phyloP scores from a whole-genome alignment of 2,329 filamentous ascomycete species.

The Nemania serpens region DNA sequence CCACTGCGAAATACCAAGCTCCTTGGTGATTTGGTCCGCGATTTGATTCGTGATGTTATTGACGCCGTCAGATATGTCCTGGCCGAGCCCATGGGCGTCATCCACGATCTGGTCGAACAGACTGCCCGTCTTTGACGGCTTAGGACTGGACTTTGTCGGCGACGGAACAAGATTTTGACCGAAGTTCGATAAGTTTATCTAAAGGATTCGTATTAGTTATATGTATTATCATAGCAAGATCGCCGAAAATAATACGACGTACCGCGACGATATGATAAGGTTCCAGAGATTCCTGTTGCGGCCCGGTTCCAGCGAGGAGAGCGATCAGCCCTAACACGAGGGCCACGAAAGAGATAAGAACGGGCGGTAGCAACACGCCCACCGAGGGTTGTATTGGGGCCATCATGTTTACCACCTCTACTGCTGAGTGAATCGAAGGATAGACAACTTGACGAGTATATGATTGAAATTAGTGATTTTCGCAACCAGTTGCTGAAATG shows the following conservation, averaged over 20 bases:
- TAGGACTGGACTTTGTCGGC: slow-evolving; percentile 32
- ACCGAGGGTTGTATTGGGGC: slow-evolving; percentile 24
- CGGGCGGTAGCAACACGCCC: slow-evolving; percentile 37
- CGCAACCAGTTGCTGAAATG: slow-evolving; percentile 20
- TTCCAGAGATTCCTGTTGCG: slow-evolving; percentile 43
- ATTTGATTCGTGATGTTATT: slow-evolving; percentile 48
- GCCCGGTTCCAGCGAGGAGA: slow-evolving; percentile 46
- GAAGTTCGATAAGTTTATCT: slow-evolving; percentile 50
- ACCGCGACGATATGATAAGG: slow-evolving; percentile 47
- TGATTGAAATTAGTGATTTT: slow-evolving; percentile 5
- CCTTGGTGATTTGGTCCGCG: slow-evolving; percentile 47
- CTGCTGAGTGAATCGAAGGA: slow-evolving; percentile 6
- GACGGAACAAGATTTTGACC: slow-evolving; percentile 45
- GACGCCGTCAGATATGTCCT: slow-evolving; percentile 45
- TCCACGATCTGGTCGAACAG: slow-evolving; percentile 34
- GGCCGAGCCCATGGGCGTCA: slow-evolving; percentile 37
- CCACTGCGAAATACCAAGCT: slow-evolving; percentile 56
- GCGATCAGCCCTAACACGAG: slow-evolving; percentile 45
- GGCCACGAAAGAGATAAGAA: slow-evolving; percentile 42
- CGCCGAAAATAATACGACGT: slow-evolving; percentile 23
- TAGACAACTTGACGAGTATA: background rate
- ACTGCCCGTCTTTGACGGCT: slow-evolving; percentile 34
- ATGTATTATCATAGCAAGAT: too few relatives aligned
- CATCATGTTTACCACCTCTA: slow-evolving; percentile 6
- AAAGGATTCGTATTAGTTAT: slow-evolving; percentile 1